Evolutionary conservation across 1,284 basidiomycete genomes (phyloP).

Genomic region (Boletellus deceptivus): DNA sequence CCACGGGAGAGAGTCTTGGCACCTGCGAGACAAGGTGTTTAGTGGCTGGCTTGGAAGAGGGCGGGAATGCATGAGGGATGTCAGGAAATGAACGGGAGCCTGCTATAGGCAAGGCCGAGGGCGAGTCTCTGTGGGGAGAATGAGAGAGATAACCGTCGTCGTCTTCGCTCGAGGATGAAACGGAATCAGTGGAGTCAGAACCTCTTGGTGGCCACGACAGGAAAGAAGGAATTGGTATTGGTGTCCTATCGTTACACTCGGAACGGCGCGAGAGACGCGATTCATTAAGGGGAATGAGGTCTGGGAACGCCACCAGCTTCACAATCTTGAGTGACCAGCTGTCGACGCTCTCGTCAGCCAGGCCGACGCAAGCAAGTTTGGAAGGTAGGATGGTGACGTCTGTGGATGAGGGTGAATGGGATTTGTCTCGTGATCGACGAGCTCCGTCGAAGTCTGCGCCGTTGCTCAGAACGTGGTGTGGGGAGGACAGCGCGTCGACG

Average conservation of each 20-base stretch:
- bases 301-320: conserved; percentile 71
- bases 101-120: conserved; percentile 34
- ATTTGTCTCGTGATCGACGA: conserved; percentile 33
- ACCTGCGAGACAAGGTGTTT: conserved; percentile 34
- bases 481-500: conserved; percentile 34
- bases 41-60: conserved; percentile 36
- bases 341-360: conserved; percentile 62
- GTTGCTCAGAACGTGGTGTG: conserved; percentile 22
- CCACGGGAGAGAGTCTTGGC: conserved; percentile 24
- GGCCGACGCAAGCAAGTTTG: conserved; percentile 56
- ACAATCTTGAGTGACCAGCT: conserved; percentile 72
- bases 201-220: conserved; percentile 22
- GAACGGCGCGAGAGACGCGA: conserved; percentile 8
- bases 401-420: conserved; percentile 44
- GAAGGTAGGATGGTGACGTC: conserved; percentile 51
- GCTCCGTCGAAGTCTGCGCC: conserved; percentile 6
- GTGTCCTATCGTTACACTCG: conserved; percentile 1
- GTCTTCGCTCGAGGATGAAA: conserved; percentile 35
- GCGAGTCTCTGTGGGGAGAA: conserved; percentile 41
- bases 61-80: conserved; percentile 31
- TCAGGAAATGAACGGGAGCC: conserved; percentile 46
- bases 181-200: conserved; percentile 27
- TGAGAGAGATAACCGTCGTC: conserved; percentile 60
- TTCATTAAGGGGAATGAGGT: conserved; percentile 48
- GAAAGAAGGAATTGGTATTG: conserved; percentile 18